Percentiles rank a stretch among this genome's conserved stretches.
Evolutionary conservation across 2,329 filamentous ascomycete genomes (phyloP).

Genomic region (Zymoseptoria pseudotritici): DNA sequence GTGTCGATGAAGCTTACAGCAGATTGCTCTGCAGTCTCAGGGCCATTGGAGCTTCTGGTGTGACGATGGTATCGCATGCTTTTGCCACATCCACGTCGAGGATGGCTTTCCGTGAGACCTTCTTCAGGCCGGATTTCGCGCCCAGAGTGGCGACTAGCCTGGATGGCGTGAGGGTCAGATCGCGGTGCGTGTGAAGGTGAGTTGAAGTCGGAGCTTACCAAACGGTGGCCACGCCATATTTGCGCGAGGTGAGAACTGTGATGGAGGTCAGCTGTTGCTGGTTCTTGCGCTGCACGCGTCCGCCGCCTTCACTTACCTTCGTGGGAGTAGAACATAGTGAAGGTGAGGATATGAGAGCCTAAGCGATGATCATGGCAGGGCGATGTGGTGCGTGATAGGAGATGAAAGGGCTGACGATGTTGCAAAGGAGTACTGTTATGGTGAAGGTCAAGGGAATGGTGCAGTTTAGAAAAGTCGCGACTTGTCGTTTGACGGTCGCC

Average conservation of each 20-base stretch:
- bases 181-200: neutral
- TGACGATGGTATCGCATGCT: constrained; percentile 79
- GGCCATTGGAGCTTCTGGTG: constrained; percentile 78
- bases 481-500: neutral
- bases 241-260: constrained; percentile 68
- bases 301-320: constrained; percentile 57
- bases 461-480: neutral
- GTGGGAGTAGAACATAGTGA: constrained; percentile 86
- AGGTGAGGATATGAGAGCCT: neutral
- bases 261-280: constrained; percentile 7
- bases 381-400: neutral
- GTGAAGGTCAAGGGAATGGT: neutral
- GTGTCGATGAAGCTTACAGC: constrained; percentile 43
- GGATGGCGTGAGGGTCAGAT: constrained; percentile 19
- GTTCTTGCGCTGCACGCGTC: neutral
- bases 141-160: constrained; percentile 92
- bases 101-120: constrained; percentile 77
- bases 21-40: constrained; percentile 83
- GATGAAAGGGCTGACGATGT: neutral
- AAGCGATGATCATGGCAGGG: neutral
- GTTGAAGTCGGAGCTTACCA: constrained; percentile 51
- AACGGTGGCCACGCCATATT: constrained; percentile 89
- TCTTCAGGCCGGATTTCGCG: constrained; percentile 60
- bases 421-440: neutral
- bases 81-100: constrained; percentile 78